Percentiles rank a stretch among this genome's conserved stretches.
These are phyloP conservation scores for Cucurbita moschata DNA, from an alignment of 306 rosid species.

Conservation along the genomic window DNA sequence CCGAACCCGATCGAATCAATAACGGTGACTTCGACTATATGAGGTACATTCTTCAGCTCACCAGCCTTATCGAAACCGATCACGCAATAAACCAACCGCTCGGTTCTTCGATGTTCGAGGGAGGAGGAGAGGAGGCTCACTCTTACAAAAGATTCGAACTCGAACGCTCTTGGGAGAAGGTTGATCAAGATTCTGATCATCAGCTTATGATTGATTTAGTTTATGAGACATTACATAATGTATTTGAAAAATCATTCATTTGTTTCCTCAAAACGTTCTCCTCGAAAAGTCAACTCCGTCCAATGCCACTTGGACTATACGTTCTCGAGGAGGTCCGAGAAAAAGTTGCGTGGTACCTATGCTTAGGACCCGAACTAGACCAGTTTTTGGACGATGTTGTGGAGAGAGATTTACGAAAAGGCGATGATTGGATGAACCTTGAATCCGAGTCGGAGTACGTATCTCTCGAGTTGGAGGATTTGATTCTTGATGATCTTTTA, in stretches of 20 bases:
- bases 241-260: constrained; percentile 40
- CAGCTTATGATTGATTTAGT: constrained; percentile 52
- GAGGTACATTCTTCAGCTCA: constrained; percentile 40
- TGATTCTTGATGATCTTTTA: constrained; percentile 53
- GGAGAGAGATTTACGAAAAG: constrained; percentile 42
- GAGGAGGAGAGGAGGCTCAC: constrained; percentile 25
- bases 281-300: constrained; percentile 25
- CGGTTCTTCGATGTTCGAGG: constrained; percentile 30
- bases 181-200: constrained; percentile 19
- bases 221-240: constrained; percentile 38
- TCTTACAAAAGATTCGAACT: constrained; percentile 29
- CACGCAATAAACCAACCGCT: constrained; percentile 39
- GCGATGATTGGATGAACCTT: constrained; percentile 58
- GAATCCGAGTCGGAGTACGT: constrained; percentile 54
- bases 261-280: constrained; percentile 46
- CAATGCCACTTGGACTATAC: constrained; percentile 32
- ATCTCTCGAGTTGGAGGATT: constrained; percentile 63
- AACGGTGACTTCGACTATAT: constrained; percentile 41
- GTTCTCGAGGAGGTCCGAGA: constrained; percentile 47
- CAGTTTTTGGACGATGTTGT: constrained; percentile 63
- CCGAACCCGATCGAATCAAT: constrained; percentile 11
- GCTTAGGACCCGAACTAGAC: constrained; percentile 69
- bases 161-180: constrained; percentile 14
- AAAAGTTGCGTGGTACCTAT: constrained; percentile 20
- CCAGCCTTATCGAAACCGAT: constrained; percentile 40